Percentiles rank a stretch among this genome's conserved stretches.
phyloP scores from a whole-genome alignment of 106 monocot species.

The Xerophyta viscosa region DNA sequence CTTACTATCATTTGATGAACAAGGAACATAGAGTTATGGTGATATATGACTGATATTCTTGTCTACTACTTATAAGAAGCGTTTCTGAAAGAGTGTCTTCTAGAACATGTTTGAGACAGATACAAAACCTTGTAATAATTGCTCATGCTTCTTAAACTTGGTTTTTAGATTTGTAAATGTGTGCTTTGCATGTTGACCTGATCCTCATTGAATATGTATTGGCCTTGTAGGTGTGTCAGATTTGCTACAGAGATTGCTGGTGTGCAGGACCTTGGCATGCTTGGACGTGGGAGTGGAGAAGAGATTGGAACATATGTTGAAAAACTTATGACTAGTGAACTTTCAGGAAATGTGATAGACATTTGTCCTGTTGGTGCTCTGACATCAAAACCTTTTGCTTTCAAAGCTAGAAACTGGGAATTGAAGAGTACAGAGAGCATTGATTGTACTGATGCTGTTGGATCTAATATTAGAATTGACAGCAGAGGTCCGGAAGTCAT shows the following conservation, averaged over 20 bases:
- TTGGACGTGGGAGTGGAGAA: conserved; percentile 99
- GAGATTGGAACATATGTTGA: conserved; percentile 99
- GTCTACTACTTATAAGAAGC: too few species aligned
- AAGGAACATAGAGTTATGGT: too few species aligned
- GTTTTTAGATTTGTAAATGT: too few species aligned
- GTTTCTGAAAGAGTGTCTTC: too few species aligned
- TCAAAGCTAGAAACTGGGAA: conserved; percentile 99
- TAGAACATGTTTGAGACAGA: too few species aligned
- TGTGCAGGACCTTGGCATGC: conserved; percentile 95
- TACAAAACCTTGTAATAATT: too few species aligned
- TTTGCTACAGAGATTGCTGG: conserved; percentile 98
- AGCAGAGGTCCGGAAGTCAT: conserved; percentile 99
- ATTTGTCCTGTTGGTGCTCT: conserved; percentile 99
- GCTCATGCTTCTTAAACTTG: too few species aligned
- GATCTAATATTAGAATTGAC: conserved; percentile 95
- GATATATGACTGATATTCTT: too few species aligned
- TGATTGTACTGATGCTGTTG: conserved; percentile 99
- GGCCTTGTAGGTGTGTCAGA: conserved; percentile 65
- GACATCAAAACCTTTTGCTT: conserved; percentile 98
- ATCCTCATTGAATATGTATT: too few species aligned
- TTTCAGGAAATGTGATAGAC: conserved; percentile 99
- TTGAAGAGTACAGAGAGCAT: conserved; percentile 93
- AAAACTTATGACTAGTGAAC: conserved; percentile 99
- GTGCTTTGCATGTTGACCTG: too few species aligned
- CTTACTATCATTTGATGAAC: too few species aligned